These are phyloP conservation scores for Lichtheimia corymbifera DNA, from an alignment of 371 early-diverging fungal genomes.

Conservation along the genomic window DNA sequence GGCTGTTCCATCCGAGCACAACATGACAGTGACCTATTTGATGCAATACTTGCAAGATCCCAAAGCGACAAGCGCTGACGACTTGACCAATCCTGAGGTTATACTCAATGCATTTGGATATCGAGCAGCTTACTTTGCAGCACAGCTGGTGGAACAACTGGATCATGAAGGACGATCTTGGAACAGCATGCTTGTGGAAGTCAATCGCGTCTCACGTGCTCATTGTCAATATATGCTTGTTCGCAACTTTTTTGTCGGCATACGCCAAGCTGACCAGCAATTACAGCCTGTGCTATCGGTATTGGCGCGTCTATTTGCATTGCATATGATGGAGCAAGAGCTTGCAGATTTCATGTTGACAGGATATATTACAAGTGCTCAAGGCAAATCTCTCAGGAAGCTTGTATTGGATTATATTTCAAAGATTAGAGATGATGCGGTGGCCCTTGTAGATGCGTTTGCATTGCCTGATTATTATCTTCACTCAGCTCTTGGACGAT, in stretches of 20 bases:
- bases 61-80: conserved; percentile 41
- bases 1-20: conserved; percentile 46
- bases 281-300: conserved; percentile 41
- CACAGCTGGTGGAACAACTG: conserved; percentile 54
- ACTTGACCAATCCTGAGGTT: conserved; percentile 60
- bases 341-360: conserved; percentile 62
- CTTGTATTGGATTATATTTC: conserved; percentile 53
- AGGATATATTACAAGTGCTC: conserved; percentile 48
- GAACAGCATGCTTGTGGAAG: conserved; percentile 70
- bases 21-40: conserved; percentile 54
- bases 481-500: conserved; percentile 76
- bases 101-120: conserved; percentile 66
- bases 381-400: conserved; percentile 46
- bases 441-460: conserved; percentile 77
- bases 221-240: conserved; percentile 68
- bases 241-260: conserved; percentile 53
- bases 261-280: conserved; percentile 34
- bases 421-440: conserved; percentile 66
- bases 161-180: conserved; percentile 56
- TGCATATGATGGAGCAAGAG: conserved; percentile 67
- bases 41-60: conserved; percentile 48
- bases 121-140: conserved; percentile 62
- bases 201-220: conserved; percentile 62
- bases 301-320: conserved; percentile 57
- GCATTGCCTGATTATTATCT: conserved; percentile 74